Conservation (phyloP, 768 basidiomycete genomes). For the Chalciporus chontae region DNA sequence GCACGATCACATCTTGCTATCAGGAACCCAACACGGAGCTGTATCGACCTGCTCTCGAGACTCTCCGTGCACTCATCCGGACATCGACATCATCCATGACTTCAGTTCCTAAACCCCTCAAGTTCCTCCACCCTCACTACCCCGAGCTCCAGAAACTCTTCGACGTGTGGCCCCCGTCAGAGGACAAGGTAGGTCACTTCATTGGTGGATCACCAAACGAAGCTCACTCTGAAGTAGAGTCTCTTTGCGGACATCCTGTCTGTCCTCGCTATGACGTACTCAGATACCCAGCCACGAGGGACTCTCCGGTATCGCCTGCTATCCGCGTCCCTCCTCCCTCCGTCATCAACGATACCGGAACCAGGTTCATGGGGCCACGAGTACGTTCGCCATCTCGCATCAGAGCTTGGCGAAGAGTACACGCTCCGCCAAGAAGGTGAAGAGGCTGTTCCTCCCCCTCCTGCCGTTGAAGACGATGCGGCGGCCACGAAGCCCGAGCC, state of each 20-base stretch:
- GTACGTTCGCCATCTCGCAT: conserved; percentile 94
- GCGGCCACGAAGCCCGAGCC: conserved; percentile 31
- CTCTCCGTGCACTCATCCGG: conserved; percentile 86
- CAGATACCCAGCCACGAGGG: conserved; percentile 94
- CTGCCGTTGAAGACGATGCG: conserved; percentile 25
- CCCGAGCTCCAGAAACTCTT: conserved; percentile 81
- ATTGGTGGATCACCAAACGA: neutral
- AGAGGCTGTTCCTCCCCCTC: conserved; percentile 22
- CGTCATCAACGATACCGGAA: conserved; percentile 68
- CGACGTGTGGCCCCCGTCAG: conserved; percentile 74
- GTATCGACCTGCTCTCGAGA: conserved; percentile 89
- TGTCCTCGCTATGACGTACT: conserved; percentile 99
- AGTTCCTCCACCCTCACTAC: conserved; percentile 95
- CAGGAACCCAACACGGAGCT: conserved; percentile 87
- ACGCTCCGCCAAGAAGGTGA: conserved; percentile 60
- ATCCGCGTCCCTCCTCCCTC: conserved; percentile 64
- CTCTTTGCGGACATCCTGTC: conserved; percentile 97
- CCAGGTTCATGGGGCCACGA: conserved; percentile 99
- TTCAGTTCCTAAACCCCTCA: conserved; percentile 96
- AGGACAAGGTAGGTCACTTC: conserved; percentile 50
- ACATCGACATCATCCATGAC: conserved; percentile 99
- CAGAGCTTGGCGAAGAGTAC: conserved; percentile 95
- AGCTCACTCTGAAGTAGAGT: conserved; percentile 46
- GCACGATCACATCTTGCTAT: conserved; percentile 16
- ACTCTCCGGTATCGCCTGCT: conserved; percentile 91